phyloP scores from a whole-genome alignment of 352 stramenopile genomes.

The Globisporangium abappressorium region DNA sequence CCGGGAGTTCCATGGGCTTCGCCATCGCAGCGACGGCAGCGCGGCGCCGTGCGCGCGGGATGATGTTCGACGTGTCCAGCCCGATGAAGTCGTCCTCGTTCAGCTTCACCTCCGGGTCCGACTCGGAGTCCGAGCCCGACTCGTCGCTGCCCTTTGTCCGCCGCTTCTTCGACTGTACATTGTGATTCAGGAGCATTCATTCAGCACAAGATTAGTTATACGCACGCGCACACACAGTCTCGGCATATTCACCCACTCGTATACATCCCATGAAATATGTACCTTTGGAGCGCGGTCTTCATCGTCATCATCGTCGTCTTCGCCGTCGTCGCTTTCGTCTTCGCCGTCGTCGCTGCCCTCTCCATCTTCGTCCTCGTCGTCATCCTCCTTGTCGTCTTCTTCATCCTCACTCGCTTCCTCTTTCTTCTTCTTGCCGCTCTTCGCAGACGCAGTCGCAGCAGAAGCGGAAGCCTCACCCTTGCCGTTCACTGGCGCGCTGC shows the following conservation, averaged over 20 bases:
- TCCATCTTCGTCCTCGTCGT: conserved; percentile 43
- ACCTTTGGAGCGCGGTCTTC: conserved; percentile 52
- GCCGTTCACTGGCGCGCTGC: conserved; percentile 22
- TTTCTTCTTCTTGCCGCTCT: conserved; percentile 17
- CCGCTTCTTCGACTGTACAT: conserved; percentile 57
- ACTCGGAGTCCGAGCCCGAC: conserved; percentile 57
- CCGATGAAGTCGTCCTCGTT: conserved; percentile 85
- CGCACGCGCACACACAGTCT: not conserved
- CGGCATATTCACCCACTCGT: not conserved
- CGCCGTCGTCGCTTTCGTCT: conserved; percentile 28
- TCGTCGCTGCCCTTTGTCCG: conserved; percentile 63
- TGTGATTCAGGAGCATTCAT: not conserved
- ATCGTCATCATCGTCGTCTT: conserved; percentile 35
- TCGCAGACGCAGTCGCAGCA: conserved; percentile 12
- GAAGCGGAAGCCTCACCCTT: conserved; percentile 35
- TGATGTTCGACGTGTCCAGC: conserved; percentile 85
- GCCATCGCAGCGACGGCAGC: conserved; percentile 71
- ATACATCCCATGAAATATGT: not conserved
- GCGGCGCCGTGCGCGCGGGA: conserved; percentile 68
- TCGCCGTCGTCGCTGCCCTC: conserved; percentile 43
- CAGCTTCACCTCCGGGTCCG: conserved; percentile 76
- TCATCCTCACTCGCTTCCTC: conserved; percentile 28
- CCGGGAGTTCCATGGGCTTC: conserved; percentile 56
- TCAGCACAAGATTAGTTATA: not conserved
- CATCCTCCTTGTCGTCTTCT: conserved; percentile 25